Percentiles rank a stretch among this genome's conserved stretches.
These are phyloP conservation scores for Rheum nobile DNA, from an alignment of 148 eudicot species.

Conservation along the genomic window DNA sequence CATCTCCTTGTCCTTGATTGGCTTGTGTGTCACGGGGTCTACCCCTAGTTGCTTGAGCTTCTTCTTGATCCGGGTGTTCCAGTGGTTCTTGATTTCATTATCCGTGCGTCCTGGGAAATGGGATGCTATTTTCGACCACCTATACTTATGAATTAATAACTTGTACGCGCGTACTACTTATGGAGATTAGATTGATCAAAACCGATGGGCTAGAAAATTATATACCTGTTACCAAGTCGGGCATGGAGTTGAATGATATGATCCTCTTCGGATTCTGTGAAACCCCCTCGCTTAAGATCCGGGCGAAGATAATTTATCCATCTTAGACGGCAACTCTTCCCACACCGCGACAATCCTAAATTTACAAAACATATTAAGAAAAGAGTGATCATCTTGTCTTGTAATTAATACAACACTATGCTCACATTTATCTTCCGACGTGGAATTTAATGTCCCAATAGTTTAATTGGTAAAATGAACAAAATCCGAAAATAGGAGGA, in stretches of 20 bases:
- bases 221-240: conserved; percentile 65
- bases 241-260: conserved; percentile 69
- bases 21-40: conserved; percentile 12
- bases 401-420: background rate
- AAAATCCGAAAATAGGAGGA: background rate
- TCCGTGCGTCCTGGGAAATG: conserved; percentile 13
- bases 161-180: background rate
- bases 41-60: conserved; percentile 9
- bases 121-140: conserved; percentile 16
- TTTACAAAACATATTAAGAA: background rate
- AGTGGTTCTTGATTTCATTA: conserved; percentile 15
- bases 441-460: background rate
- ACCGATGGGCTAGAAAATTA: background rate
- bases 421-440: background rate
- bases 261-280: conserved; percentile 54
- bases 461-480: background rate
- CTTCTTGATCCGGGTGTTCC: conserved; percentile 15
- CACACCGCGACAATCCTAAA: conserved; percentile 65
- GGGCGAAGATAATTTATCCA: conserved; percentile 84
- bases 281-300: conserved; percentile 58
- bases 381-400: background rate
- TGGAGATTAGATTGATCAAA: background rate
- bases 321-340: conserved; percentile 75
- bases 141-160: background rate
- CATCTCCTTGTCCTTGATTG: background rate